These are phyloP conservation scores for Chlorella vulgaris DNA, from an alignment of 139 green algal genomes.

Conservation along the genomic window DNA sequence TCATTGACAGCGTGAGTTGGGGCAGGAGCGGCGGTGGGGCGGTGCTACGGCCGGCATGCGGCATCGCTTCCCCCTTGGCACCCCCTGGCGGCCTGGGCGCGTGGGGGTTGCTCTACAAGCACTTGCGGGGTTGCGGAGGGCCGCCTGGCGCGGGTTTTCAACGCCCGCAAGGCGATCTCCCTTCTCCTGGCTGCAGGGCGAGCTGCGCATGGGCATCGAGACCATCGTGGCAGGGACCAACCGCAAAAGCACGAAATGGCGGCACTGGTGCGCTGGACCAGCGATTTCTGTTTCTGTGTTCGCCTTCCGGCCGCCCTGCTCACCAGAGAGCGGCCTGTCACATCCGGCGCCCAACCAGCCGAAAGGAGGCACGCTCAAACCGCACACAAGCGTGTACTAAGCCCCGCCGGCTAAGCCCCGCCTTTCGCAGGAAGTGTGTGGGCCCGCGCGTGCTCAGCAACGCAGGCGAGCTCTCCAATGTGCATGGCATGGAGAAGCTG, in stretches of 20 bases:
- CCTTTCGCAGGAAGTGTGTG: not conserved
- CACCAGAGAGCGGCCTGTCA: too few relatives aligned
- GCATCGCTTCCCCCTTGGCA: not conserved
- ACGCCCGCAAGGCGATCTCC: not conserved
- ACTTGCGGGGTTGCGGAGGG: not conserved
- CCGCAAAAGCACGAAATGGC: conserved; percentile 6
- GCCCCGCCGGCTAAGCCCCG: too few relatives aligned
- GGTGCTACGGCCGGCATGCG: not conserved
- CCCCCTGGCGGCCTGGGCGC: too few relatives aligned
- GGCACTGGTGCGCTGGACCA: not conserved
- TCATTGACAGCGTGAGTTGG: not conserved
- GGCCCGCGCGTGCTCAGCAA: conserved; percentile 13
- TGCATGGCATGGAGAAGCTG: conserved; percentile 7
- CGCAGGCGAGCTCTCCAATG: not conserved
- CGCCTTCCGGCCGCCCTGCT: too few relatives aligned
- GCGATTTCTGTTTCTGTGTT: not conserved
- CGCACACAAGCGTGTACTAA: too few relatives aligned
- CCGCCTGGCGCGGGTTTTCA: not conserved
- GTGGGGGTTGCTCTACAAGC: not conserved
- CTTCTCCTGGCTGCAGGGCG: not conserved
- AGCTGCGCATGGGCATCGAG: not conserved
- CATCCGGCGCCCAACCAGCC: too few relatives aligned
- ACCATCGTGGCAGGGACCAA: not conserved
- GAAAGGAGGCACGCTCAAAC: too few relatives aligned
- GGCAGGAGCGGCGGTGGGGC: not conserved